Conservation (phyloP, 2,329 filamentous ascomycete species). For the Xylariaceae sp. region DNA sequence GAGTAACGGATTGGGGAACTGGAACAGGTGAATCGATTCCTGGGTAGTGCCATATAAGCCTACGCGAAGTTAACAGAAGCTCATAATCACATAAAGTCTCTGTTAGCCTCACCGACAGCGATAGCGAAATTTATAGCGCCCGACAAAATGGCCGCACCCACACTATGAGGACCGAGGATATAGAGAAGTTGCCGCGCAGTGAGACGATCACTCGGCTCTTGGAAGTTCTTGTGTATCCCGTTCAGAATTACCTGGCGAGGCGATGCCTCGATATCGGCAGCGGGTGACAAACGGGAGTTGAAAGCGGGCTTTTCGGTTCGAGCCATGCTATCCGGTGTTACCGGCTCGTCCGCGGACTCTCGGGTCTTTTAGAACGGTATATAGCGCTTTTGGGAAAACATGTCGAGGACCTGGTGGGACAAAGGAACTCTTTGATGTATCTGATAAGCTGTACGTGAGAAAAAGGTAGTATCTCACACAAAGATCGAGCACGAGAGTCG, state of each 20-base stretch:
- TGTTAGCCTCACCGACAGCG: not conserved
- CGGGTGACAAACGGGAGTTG: not conserved
- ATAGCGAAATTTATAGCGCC: not conserved
- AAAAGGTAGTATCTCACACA: no score
- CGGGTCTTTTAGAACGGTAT: no score
- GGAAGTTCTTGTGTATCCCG: not conserved
- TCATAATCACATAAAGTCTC: not conserved
- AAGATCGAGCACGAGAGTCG: no score
- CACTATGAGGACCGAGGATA: not conserved
- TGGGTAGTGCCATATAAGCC: not conserved
- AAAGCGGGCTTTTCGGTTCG: not conserved
- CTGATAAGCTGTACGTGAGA: no score
- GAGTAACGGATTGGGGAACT: not conserved
- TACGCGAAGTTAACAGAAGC: not conserved
- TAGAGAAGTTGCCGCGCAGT: not conserved
- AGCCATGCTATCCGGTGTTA: not conserved
- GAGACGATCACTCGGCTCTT: not conserved
- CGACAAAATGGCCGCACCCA: not conserved
- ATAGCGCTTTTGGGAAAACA: no score
- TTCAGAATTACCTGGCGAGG: not conserved
- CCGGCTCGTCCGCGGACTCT: no score
- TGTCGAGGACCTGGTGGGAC: no score
- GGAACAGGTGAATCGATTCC: not conserved
- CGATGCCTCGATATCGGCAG: not conserved
- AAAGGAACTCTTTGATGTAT: no score